phyloP scores from a whole-genome alignment of 2,329 filamentous ascomycete genomes.

The Ambrosiella cleistominuta region DNA sequence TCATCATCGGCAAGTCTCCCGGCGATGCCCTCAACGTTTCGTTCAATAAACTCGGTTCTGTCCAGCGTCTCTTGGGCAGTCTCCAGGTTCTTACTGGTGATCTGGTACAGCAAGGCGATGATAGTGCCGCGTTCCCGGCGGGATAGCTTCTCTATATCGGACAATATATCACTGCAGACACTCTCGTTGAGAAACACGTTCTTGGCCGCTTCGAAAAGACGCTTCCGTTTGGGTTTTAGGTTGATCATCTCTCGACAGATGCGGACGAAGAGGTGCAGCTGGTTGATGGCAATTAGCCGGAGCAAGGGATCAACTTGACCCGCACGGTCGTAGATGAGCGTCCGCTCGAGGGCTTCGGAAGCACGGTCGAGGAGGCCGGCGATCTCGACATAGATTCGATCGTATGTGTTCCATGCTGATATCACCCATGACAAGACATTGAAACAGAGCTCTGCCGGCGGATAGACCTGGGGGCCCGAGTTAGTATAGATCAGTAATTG shows the following conservation, averaged over 20 bases:
- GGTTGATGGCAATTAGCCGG: background rate
- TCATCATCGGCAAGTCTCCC: background rate
- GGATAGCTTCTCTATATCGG: background rate
- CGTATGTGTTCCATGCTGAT: background rate
- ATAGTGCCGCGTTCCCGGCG: background rate
- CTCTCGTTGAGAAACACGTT: background rate
- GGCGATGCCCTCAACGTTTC: background rate
- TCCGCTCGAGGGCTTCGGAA: background rate
- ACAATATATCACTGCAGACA: background rate
- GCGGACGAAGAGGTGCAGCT: slow-evolving; percentile 1
- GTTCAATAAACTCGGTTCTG: background rate
- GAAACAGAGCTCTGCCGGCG: slow-evolving; percentile 1
- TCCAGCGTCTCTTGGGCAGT: background rate
- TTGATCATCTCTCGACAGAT: slow-evolving; percentile 1
- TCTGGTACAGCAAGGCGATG: background rate
- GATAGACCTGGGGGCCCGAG: background rate
- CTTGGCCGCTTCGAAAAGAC: background rate
- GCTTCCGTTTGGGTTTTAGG: background rate
- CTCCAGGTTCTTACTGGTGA: background rate
- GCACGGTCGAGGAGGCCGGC: background rate
- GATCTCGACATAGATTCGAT: background rate
- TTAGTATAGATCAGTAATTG: background rate
- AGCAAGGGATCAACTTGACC: background rate
- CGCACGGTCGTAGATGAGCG: background rate
- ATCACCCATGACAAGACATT: slow-evolving; percentile 1